Evolutionary conservation across 2,329 filamentous ascomycete species (phyloP), one percentile per base, ranked within the genome.

Genomic region (Penicillium sp.): DNA sequence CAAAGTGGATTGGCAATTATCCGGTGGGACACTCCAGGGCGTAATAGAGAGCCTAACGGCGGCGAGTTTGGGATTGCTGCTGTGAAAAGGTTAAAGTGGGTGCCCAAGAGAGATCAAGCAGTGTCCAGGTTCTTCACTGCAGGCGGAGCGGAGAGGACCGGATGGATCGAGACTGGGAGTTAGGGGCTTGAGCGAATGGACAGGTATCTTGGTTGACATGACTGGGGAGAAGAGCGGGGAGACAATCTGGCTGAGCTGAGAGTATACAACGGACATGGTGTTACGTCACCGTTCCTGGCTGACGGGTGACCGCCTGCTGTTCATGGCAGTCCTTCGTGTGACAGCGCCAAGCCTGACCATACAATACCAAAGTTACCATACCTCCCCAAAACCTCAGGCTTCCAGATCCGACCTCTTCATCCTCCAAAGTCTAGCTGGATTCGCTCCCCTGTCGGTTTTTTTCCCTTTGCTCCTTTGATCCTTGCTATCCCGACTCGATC

Each of bases 241-340:
- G 35, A 41, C 2, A 13, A 13, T 41, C 35, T 15, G 35, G 35
- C 35, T 41, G 35, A 26, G 35, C 35, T 41, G 35, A 38, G 35
- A 5, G 9, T 38, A 13, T 15, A 11, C 15, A 13, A 4, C 6
- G 35, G 3, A 21, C 21, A 21, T 21, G 21, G 21, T 21, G 35
- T 38, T 38, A 54, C 52, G 52, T 54, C 52, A 54, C 44, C 15
- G 52, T 54, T 45, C 52, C 52, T 54, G 52, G 19, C 5, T 5
- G 29, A 29, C 5, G 11, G 29, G 49, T 17, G 30, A 59, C 56
- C 56, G 56, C 56, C 57, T 60, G 23, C 57, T 49, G 5, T 21
- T 48, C 54, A 29, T 15, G 45, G 57, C 21, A 60, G 48, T 21
- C 19, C 38, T 45, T 44, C 50, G 26, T 54, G 57, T 60, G 57